These are phyloP conservation scores for Viridothelium virens DNA, from an alignment of 495 filamentous ascomycete species.

Conservation along the genomic window DNA sequence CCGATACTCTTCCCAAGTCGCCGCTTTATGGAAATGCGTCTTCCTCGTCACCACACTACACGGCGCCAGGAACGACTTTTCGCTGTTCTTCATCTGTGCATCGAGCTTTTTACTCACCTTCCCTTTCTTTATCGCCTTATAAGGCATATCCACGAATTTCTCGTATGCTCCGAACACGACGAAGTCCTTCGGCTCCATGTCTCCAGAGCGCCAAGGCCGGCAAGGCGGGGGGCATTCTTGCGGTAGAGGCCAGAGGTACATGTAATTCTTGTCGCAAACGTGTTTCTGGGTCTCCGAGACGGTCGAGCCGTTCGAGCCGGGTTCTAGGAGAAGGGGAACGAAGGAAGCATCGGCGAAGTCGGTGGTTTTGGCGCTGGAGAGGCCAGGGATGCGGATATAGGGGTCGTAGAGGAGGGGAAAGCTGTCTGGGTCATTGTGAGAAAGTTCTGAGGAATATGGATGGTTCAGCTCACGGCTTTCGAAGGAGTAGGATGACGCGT, in stretches of 20 bases:
- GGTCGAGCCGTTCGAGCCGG: not conserved
- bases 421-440: not conserved
- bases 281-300: not conserved
- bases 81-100: not conserved
- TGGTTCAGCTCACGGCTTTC: not conserved
- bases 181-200: not conserved
- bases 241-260: not conserved
- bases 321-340: not conserved
- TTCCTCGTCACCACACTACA: not conserved
- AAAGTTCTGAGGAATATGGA: not conserved
- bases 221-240: not conserved
- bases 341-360: not conserved
- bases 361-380: not conserved
- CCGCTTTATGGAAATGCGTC: not conserved
- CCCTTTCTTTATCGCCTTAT: not conserved
- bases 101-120: not conserved
- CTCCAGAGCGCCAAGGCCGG: not conserved
- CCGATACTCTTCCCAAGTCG: not conserved
- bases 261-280: not conserved
- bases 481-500: not conserved
- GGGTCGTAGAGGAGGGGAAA: not conserved
- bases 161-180: not conserved
- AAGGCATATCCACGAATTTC: not conserved
- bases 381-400: not conserved
- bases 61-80: not conserved